These are phyloP conservation scores for Gentiana straminea DNA, from an alignment of 257 asterid genomes.

Conservation along the genomic window DNA sequence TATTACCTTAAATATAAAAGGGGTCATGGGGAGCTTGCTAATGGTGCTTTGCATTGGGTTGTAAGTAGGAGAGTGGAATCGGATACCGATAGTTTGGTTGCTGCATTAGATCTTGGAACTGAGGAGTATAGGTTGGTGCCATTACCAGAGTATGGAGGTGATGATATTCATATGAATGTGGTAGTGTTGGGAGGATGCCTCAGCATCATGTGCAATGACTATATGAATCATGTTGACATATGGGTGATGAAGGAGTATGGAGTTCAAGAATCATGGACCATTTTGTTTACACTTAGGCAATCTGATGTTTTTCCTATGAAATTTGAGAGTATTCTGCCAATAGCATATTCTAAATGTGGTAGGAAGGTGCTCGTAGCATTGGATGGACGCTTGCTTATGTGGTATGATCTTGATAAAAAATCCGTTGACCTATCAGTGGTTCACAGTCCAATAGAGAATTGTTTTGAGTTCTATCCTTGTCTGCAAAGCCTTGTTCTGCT, in stretches of 20 bases:
- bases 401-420: neutral
- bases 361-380: too few relatives aligned
- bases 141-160: neutral
- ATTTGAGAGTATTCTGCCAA: neutral
- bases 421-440: too few relatives aligned
- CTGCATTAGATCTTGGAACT: conserved; percentile 8
- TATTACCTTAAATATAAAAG: conserved; percentile 1
- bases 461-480: too few relatives aligned
- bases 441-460: too few relatives aligned
- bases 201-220: neutral
- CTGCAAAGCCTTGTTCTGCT: too few relatives aligned
- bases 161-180: neutral
- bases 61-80: neutral
- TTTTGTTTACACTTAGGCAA: neutral
- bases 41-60: conserved; percentile 8
- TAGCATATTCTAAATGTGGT: neutral
- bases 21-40: conserved; percentile 1
- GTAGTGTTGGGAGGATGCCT: conserved; percentile 6
- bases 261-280: conserved; percentile 4
- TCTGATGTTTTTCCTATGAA: neutral
- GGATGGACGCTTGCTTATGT: neutral
- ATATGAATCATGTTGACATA: neutral
- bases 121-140: conserved; percentile 7
- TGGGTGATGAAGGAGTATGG: conserved; percentile 12
- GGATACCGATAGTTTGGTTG: neutral